Base-by-base conservation (phyloP, 2,329 filamentous ascomycete genomes). In the Microascus cirrosus region DNA sequence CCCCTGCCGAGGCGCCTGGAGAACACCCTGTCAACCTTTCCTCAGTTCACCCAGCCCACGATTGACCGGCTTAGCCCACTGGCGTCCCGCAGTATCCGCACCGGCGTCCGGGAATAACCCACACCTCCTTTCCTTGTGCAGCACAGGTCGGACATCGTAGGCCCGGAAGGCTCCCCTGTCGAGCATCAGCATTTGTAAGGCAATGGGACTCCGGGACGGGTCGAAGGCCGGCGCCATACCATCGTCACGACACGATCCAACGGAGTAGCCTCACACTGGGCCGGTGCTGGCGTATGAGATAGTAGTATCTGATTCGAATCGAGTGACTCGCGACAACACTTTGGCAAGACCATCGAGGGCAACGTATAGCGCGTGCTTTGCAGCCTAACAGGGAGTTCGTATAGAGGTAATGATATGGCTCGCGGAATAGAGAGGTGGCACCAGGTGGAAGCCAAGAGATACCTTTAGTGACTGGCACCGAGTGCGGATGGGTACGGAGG, bases 51-150 rank as follows among this genome's bases (percentile, higher is more conserved):
- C 22, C 45, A 20, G 11, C 11, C 20, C n/a, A 50, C 2, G 20
- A 8, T 24, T 13, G 22, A 20, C n/a, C 45, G 22, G 45, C n/a
- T 57, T 66, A 70, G 60, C 68, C 68, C 61, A 68, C 68, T 39
- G 75, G 73, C 25, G 77, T 78, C 55, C 77, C 77, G 66, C 77
- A 80, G 62, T 76, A 74, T 35, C 74, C 73, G 63, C 79, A 82
- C 55, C 69, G 69, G 59, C 76, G 73, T 56, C 79, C 79, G 35
- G 77, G 78, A 60, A 80, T 78, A 25, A 82, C 79, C 79, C 79
- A 82, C 51, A 78, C 76, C 63, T 81, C 79, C 60, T 75, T 71
- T 60, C 79, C 79, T 53, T 71, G 69, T 50, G 69, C 65, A 55
- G 73, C 71, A 62, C 79, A 82, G 4, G 73, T 80, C 54, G 78